Evolutionary conservation across 345 rosid genomes (phyloP).

Genomic region (Leavenworthia alabamica): DNA sequence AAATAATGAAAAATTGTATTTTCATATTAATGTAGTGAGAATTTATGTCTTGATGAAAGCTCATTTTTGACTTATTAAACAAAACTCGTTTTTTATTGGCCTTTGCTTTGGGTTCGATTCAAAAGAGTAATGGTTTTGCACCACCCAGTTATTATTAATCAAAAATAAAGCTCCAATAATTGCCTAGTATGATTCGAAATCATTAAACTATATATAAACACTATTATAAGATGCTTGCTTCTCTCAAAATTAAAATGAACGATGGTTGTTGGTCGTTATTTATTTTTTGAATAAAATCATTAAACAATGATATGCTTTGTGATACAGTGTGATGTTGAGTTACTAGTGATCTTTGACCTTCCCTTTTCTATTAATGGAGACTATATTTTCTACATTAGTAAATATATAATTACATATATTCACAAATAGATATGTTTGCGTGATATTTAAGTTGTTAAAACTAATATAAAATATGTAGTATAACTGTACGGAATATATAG

Average conservation of each 20-base stretch:
- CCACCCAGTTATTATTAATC: conserved; percentile 6
- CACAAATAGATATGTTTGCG: background rate
- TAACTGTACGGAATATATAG: background rate
- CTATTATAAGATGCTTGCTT: conserved; percentile 19
- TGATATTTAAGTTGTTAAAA: conserved; percentile 1
- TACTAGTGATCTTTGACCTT: conserved; percentile 16
- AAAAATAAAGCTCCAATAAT: conserved; percentile 16
- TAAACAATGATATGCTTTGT: conserved; percentile 16
- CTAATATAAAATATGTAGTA: background rate
- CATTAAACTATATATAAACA: background rate
- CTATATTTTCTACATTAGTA: background rate
- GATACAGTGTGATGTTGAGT: conserved; percentile 25
- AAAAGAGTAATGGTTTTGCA: conserved; percentile 21
- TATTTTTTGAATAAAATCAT: conserved; percentile 7
- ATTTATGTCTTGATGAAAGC: background rate
- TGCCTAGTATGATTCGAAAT: conserved; percentile 11
- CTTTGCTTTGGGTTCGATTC: conserved; percentile 28
- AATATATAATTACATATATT: background rate
- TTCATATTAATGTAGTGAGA: background rate
- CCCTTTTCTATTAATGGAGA: conserved; percentile 4
- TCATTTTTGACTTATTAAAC: background rate
- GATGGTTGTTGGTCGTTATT: background rate
- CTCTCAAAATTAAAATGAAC: background rate
- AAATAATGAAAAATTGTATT: background rate
- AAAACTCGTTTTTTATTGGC: conserved; percentile 10